Evolutionary conservation across 192 early-diverging fungal genomes (phyloP).

Genomic region (Funneliformis geosporum): DNA sequence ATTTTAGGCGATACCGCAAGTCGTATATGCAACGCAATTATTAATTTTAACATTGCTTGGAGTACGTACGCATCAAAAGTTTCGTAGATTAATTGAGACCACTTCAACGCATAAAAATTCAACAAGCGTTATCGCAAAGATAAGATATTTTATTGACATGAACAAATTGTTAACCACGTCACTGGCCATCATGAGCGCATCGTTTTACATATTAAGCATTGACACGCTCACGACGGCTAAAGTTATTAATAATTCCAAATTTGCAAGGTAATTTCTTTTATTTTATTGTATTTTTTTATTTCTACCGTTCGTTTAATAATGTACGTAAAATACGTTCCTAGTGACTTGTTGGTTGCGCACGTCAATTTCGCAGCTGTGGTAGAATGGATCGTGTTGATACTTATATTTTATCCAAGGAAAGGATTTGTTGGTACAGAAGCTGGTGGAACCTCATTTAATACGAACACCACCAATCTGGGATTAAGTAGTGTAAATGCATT

Average conservation of each 20-base stretch:
- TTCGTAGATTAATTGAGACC: conserved; percentile 27
- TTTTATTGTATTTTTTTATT: neutral
- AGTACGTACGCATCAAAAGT: conserved; percentile 35
- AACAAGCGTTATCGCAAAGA: conserved; percentile 5
- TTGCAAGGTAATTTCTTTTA: conserved; percentile 7
- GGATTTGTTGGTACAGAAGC: conserved; percentile 20
- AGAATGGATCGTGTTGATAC: conserved; percentile 15
- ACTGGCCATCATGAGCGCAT: neutral
- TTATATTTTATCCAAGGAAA: conserved; percentile 29
- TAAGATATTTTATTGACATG: conserved; percentile 28
- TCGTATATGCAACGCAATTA: conserved; percentile 30
- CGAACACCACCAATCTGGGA: neutral
- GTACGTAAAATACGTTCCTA: neutral
- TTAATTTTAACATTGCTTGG: conserved; percentile 28
- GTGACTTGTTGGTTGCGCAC: conserved; percentile 14
- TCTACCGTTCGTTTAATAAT: neutral
- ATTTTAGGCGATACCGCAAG: conserved; percentile 30
- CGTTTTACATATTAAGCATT: neutral
- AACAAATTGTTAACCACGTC: conserved; percentile 8
- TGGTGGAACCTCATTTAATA: neutral
- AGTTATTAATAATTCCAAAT: neutral
- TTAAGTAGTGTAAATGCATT: neutral
- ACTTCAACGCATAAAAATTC: neutral
- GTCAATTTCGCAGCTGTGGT: conserved; percentile 10
- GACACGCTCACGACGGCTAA: neutral